Base-by-base conservation (phyloP, 208 protist genomes). In the Tritrichomonas musculus region DNA sequence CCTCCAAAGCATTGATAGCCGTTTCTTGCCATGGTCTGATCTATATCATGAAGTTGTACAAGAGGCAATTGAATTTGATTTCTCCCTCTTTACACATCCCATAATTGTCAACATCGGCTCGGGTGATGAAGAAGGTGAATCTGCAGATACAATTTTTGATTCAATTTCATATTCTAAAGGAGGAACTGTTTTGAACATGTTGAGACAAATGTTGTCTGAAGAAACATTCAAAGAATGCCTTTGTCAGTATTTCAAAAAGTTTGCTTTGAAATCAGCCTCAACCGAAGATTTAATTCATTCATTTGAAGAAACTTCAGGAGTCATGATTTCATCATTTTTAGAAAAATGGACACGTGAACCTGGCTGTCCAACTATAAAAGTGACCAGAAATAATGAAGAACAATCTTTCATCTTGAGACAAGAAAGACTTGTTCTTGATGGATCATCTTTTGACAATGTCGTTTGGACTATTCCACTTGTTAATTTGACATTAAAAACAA, bases 211-310 rank as follows among this genome's bases (percentile, higher is more conserved):
- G 22, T 47, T 92, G 8, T 13, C 25, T 17, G 80, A 60, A 44
- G 80, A 92, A 17, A 39, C 30, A 64, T 92, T 92, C n/a, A 25
- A 47, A 60, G 60, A 92, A 92, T 53, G 80, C 30, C 27, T 92
- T 5, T 41, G 8, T 5, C 5, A 60, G 22, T 92, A 92, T 25
- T 60, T 92, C 3, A 60, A 92, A 30, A 60, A n/a, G 1, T 92
- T 60, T 47, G 11, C 5, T 11, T 60, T 60, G 4, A 41, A 5
- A 25, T 17, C 44, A 2, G 39, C 80, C 22, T 14, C 25, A 30
- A 92, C 80, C 17, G 30, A 41, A 33, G 47, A 92, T 39, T 30
- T 92, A 13, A 11, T 49, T 25, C 9, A 49, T 14, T 55, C 73
- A 4, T 84, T 84, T 53, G 17, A 11, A 22, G 4, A 84, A 25